phyloP scores from a whole-genome alignment of 257 asterid species.

The Penstemon eatonii region DNA sequence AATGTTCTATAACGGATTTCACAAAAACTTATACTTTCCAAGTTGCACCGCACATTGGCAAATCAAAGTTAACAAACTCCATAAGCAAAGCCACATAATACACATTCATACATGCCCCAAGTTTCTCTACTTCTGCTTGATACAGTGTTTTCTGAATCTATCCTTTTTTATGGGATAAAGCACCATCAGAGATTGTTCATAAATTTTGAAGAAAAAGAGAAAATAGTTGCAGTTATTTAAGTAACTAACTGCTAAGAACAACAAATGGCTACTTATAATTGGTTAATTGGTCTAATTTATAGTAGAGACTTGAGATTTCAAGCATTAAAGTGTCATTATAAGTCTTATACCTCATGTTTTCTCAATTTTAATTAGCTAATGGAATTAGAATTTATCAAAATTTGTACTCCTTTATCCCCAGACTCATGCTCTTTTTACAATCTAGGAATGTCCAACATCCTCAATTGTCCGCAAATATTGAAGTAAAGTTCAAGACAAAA shows the following conservation, averaged over 20 bases:
- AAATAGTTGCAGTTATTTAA: background rate
- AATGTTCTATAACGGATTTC: no score
- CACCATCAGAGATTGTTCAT: background rate
- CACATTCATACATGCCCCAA: background rate
- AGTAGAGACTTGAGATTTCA: background rate
- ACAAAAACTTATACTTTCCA: no score
- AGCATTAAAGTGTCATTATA: background rate
- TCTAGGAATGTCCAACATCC: constrained; percentile 13
- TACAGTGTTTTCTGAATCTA: no score
- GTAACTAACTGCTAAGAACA: background rate
- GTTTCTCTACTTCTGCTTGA: background rate
- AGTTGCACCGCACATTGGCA: no score
- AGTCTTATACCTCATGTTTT: background rate
- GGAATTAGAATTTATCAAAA: background rate
- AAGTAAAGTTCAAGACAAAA: constrained; percentile 9
- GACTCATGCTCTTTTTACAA: background rate
- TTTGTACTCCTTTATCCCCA: constrained; percentile 1
- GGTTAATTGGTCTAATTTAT: no score
- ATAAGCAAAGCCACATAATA: background rate
- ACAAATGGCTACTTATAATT: no score
- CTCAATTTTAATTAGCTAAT: background rate
- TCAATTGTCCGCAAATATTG: background rate
- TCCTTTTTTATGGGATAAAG: background rate
- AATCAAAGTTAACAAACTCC: background rate
- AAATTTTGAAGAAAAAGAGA: background rate